Base-by-base conservation (phyloP, 1,284 basidiomycete species). In the Cryptococcus floricola region DNA sequence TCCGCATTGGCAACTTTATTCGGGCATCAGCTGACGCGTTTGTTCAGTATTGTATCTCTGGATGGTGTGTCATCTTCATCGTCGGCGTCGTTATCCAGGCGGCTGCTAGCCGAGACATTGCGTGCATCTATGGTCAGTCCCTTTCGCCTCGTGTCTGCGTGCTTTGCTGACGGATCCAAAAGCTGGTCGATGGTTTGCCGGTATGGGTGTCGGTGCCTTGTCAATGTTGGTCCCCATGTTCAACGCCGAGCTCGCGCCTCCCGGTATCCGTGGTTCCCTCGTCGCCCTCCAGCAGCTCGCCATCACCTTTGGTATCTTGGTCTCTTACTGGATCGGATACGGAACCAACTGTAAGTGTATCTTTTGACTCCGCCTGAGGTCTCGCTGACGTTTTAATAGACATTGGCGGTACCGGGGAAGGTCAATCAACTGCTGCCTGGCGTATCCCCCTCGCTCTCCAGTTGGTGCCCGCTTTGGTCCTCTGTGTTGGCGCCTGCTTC, bases 241-340 rank as follows among this genome's bases (percentile, higher is more conserved):
- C 80, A 90, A 91, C 66, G 82, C 83, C 45, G 84, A 85, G 73
- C 81, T 90, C 45, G 85, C 87, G 1, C 87, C 88, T 19, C 87
- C 88, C 2, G 88, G 90, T 75, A 87, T 91, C 23, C 84, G 89
- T 62, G 89, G 89, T 8, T 86, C 86, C 65, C 79, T 91, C 39
- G 88, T 91, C 44, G 87, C 87, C 3, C 81, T 91, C 13, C 88
- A 91, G 70, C 89, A 91, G 68, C 79, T 90, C 12, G 85, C 86
- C 4, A 90, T 90, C 68, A 87, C 87, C 1, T 87, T 68, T 61
- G 69, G 69, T 60, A 73, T 72, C 48, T 54, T 73, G 43, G 50
- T 77, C 23, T 86, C 85, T n/a, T 90, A 88, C 80, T 90, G 87
- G 87, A 87, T 88, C 64, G 86, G 64, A 16, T 77, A 73, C 57